These are phyloP conservation scores for Blastocystis sp. DNA, from an alignment of 352 stramenopile genomes.

Conservation along the genomic window DNA sequence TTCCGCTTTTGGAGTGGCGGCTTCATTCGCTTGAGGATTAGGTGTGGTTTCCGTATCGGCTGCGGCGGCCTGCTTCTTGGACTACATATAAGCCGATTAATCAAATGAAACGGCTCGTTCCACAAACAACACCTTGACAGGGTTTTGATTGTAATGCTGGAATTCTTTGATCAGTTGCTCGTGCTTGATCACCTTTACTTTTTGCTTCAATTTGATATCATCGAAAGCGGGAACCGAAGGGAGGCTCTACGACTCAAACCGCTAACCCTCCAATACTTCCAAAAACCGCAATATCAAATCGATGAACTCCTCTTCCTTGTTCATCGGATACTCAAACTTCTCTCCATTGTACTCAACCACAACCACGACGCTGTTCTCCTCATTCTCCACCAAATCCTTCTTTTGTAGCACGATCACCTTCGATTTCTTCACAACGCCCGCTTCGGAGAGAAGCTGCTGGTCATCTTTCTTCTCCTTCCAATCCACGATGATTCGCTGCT, in stretches of 20 bases:
- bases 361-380: slow-evolving; percentile 5
- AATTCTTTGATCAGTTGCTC: slow-evolving; percentile 27
- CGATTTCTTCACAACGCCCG: slow-evolving; percentile 49
- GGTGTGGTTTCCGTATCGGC: background rate
- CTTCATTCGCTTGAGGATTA: background rate
- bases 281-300: slow-evolving; percentile 55
- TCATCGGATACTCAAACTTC: slow-evolving; percentile 17
- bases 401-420: slow-evolving; percentile 51
- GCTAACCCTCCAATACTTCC: background rate
- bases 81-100: background rate
- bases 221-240: background rate
- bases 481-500: slow-evolving; percentile 65
- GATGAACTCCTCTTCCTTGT: slow-evolving; percentile 52
- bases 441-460: slow-evolving; percentile 5
- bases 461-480: slow-evolving; percentile 60
- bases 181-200: slow-evolving; percentile 42
- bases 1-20: background rate
- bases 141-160: background rate
- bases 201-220: slow-evolving; percentile 49
- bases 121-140: slow-evolving; percentile 20
- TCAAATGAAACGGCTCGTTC: background rate
- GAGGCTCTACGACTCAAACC: slow-evolving; percentile 10
- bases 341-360: slow-evolving; percentile 51
- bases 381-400: slow-evolving; percentile 38
- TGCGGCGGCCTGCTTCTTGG: slow-evolving; percentile 1